A percentile compares a stretch with the other conserved stretches of the same genome.
These are phyloP conservation scores for Casuarina cunninghamiana DNA, from an alignment of 306 rosid genomes.

Conservation along the genomic window DNA sequence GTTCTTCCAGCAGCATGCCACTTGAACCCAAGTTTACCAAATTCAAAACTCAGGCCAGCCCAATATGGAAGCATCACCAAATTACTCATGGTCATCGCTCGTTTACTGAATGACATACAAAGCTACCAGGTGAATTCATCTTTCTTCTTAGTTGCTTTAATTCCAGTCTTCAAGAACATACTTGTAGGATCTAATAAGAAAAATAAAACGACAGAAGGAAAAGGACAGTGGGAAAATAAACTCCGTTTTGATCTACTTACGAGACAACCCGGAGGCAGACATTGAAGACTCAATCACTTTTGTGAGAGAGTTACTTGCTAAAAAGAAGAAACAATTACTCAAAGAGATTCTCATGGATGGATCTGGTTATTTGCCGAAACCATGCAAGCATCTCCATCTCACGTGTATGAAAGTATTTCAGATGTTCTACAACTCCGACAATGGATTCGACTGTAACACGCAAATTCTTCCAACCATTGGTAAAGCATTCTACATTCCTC, in stretches of 20 bases:
- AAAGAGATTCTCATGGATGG: conserved; percentile 40
- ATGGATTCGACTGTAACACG: conserved; percentile 40
- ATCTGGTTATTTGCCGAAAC: conserved; percentile 28
- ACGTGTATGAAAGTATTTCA: conserved; percentile 48
- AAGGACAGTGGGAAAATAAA: conserved; percentile 31
- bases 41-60: conserved; percentile 26
- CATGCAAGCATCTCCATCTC: conserved; percentile 37
- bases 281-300: conserved; percentile 31
- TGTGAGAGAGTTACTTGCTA: conserved; percentile 28
- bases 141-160: background rate
- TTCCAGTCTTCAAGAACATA: background rate
- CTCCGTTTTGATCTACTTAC: conserved; percentile 24
- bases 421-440: conserved; percentile 44
- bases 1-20: conserved; percentile 44
- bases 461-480: conserved; percentile 38
- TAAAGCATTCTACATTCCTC: conserved; percentile 48
- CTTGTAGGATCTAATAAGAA: background rate
- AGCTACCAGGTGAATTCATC: conserved; percentile 36
- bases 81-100: conserved; percentile 32
- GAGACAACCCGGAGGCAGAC: conserved; percentile 29
- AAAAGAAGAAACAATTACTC: conserved; percentile 38
- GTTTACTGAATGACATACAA: conserved; percentile 40
- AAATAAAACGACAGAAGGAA: conserved; percentile 32
- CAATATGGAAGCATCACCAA: conserved; percentile 30
- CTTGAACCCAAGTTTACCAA: conserved; percentile 32